Evolutionary conservation across 208 protist genomes (phyloP).

Genomic region (Entamoeba histolytica): DNA sequence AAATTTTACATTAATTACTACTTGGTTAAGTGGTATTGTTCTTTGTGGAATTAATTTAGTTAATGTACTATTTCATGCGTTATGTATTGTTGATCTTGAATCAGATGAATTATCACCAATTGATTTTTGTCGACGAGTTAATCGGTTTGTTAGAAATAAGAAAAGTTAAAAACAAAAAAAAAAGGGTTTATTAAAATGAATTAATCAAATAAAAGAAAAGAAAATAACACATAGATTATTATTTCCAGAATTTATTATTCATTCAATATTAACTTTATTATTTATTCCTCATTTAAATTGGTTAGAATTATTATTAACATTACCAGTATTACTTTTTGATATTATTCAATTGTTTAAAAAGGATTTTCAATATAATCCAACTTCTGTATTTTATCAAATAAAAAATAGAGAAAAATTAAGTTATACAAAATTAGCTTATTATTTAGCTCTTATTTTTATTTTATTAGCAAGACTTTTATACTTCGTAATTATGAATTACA

Average conservation of each 20-base stretch:
- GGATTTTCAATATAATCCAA: not conserved
- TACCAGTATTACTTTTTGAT: not conserved
- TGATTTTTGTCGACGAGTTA: not conserved
- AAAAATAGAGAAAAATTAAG: not conserved
- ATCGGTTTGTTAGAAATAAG: not conserved
- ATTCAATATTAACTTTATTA: not conserved
- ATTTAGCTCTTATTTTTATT: not conserved
- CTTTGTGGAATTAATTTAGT: not conserved
- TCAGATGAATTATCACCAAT: not conserved
- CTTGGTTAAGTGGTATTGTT: not conserved
- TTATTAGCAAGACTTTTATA: not conserved
- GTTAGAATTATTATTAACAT: not conserved
- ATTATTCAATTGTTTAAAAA: not conserved
- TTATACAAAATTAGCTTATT: not conserved
- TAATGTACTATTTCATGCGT: not conserved
- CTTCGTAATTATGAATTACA: not conserved
- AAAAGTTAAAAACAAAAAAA: too few relatives aligned
- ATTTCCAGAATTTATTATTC: not conserved
- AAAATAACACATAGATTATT: not conserved
- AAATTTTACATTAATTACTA: not conserved
- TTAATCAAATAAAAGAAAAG: too few relatives aligned
- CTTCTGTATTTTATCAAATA: not conserved
- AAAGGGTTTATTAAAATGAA: too few relatives aligned
- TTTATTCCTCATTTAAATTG: not conserved
- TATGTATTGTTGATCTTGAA: not conserved